A percentile compares a stretch with the other conserved stretches of the same genome.
Evolutionary conservation across 2,329 filamentous ascomycete species (phyloP).

Genomic region (Cordyceps sp.): DNA sequence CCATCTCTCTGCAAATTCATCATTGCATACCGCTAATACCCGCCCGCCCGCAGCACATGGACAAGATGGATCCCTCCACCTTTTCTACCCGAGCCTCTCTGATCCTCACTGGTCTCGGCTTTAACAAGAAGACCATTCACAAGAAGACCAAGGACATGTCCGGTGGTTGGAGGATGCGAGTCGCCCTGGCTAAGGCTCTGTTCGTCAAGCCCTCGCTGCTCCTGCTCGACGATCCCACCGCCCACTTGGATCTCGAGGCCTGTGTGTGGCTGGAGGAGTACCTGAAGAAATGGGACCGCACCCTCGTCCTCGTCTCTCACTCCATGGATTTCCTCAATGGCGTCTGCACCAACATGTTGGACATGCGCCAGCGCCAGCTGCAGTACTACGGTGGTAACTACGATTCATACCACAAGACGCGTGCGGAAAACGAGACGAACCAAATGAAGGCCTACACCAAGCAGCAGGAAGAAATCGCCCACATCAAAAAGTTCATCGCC

Average conservation of each 20-base stretch:
- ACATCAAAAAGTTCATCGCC: conserved; percentile 99
- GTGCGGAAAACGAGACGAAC: conserved; percentile 86
- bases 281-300: conserved; percentile 98
- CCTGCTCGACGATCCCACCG: conserved; percentile 93
- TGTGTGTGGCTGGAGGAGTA: conserved; percentile 99
- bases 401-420: conserved; percentile 93
- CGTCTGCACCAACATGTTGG: conserved; percentile 96
- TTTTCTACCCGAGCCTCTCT: conserved; percentile 91
- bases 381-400: conserved; percentile 99
- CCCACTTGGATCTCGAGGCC: conserved; percentile 97
- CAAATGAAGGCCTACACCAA: conserved; percentile 98
- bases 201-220: conserved; percentile 96
- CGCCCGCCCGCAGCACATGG: conserved; percentile 60
- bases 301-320: conserved; percentile 90
- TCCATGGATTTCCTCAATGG: conserved; percentile 99
- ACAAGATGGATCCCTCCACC: conserved; percentile 95
- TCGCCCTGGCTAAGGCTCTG: conserved; percentile 88
- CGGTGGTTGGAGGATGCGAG: conserved; percentile 99
- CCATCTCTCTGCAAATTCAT: conserved; percentile 3
- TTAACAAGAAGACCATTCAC: conserved; percentile 95
- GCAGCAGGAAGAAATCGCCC: conserved; percentile 96
- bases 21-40: not conserved
- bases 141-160: conserved; percentile 99
- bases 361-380: conserved; percentile 81
- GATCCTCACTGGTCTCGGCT: conserved; percentile 95